Evolutionary conservation across 805 yeast species (phyloP), one percentile per base, ranked within the genome.

Genomic region (Debaryomyces castellii): DNA sequence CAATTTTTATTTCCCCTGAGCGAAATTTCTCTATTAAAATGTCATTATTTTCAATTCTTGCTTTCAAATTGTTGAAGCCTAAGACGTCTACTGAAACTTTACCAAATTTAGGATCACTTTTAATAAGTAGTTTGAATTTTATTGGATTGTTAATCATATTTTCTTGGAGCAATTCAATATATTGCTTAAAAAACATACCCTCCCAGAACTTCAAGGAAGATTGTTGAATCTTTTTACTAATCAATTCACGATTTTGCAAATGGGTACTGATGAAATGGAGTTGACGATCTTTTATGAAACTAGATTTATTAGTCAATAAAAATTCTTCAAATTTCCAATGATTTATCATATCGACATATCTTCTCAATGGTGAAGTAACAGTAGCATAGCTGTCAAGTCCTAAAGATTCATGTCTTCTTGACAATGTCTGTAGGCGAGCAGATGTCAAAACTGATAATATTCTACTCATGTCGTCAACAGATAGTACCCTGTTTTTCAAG

Each of bases 351-450:
- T 92, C 98, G 5, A 86, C 83, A 52, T 79, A 86, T 51, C 98
- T 72, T 60, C 98, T 74, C 51, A 94, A 69, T 2, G 99, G 98
- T 0, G 97, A 90, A 0, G 98, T 91, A 7, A 87, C 84, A 16
- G 89, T 86, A 4, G 85, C 73, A 57, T 91, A 89, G 5, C 67
- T 60, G 0, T 65, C 61, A 7, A 87, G 64, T 3, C 91, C 95
- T 22, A 89, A 64, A 51, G 86, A 79, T 18, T 73, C 69, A 64
- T 90, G 97, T 0, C 55, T 58, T 0, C 54, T 50, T 0, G 87
- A 78, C 1, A 46, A 40, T 0, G 77, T 62, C 2, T 81, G 67
- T 38, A 78, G 73, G 30, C 68, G 70, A 3, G 92, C 84, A 16
- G 81, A 69, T 2, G 78, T 75, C 54, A 83, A 59, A 27, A 78